Base-by-base conservation (phyloP, 495 filamentous ascomycete species). In the Penicillium nucicola region DNA sequence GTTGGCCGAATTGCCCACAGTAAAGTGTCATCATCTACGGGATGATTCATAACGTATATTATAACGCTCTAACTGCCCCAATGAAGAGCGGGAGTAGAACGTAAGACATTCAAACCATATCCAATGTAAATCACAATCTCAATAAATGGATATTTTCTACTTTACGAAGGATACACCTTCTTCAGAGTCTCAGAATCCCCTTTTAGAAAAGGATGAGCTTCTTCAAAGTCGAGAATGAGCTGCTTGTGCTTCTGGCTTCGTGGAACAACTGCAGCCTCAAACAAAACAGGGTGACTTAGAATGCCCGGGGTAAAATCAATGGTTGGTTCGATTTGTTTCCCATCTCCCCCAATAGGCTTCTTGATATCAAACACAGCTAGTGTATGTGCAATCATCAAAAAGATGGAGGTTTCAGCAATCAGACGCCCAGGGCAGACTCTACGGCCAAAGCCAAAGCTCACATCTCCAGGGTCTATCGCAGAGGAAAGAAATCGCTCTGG, bases 281-380 rank as follows among this genome's bases (percentile, higher is more conserved):
- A 56, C n/a, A 38, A 34, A 14, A 45, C 28, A 20, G 43, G 46
- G 18, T 48, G 56, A 19, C 41, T 42, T 18, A 58, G 41, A 14
- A 58, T 43, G 3, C 56, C 56, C 9, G 56, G 56, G 8, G 47
- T 42, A n/a, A 50, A 45, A 4, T 48, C 42, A 13, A 42, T 7
- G 20, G 20, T 15, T 2, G 37, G 36, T n/a, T 53, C 44, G 5
- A 55, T 39, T 14, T 55, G 46, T n/a, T 52, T 45, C 1, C 52
- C 52, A 15, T 55, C 34, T 6, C 47, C 42, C 5, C 47, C 51
- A n/a, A 52, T 14, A 10, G 47, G 13, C 45, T 64, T 69, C 18
- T 45, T 53, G 25, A 76, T 64, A 9, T 61, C 57, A 46, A 76
- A 75, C 0, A 66, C 64, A 0, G 72, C 65, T 3, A 70, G 58